Evolutionary conservation across 257 asterid genomes (phyloP), one percentile per base, ranked within the genome.

Genomic region (Solanum chiquidenum): DNA sequence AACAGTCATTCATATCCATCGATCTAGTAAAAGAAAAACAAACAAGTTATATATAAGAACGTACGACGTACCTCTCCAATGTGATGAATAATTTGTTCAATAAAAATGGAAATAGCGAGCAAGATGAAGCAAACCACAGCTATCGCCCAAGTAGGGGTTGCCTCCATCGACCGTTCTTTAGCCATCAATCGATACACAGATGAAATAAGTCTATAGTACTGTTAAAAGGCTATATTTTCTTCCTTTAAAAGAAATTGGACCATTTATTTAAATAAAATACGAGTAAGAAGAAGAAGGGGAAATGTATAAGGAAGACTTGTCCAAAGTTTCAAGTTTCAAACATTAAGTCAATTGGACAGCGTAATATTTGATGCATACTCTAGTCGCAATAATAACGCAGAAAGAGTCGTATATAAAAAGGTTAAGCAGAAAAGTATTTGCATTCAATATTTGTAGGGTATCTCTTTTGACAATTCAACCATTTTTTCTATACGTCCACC

Each of bases 131-230:
- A 88, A 34, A 88, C 87, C 25, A 52, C 89, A 16, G 89, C 87
- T 20, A 88, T 73, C 1, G 89, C 89, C 89, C 89, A 88, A 20
- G 89, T 88, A 3, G 89, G 89, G n/a, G 89, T 88, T 31, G 68
- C 87, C 87, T 88, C 77, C 87, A 88, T 52, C 35, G 84, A 68
- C 52, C 89, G 84, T 35, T 83, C 89, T 73, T 87, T 79, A 27
- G 72, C 85, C 68, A 62, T 77, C 46, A 18, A 18, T 33, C 16
- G 23, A 77, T n/a, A 5, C 31, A 58, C 37, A 42, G 5, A 52
- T 52, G 11, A 18, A 52, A 2, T 52, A 18, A 55, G 25, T 55
- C 64, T 55, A 55, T 7, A 20, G 64, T 27, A 6, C 18, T 29
- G 18, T 12, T 38, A 25, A 2, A 76, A 77, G 25, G 62, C 6